Percentiles rank a stretch among this genome's conserved stretches.
These are phyloP conservation scores for Patellifolia procumbens DNA, from an alignment of 179 eudicot genomes.

Conservation along the genomic window DNA sequence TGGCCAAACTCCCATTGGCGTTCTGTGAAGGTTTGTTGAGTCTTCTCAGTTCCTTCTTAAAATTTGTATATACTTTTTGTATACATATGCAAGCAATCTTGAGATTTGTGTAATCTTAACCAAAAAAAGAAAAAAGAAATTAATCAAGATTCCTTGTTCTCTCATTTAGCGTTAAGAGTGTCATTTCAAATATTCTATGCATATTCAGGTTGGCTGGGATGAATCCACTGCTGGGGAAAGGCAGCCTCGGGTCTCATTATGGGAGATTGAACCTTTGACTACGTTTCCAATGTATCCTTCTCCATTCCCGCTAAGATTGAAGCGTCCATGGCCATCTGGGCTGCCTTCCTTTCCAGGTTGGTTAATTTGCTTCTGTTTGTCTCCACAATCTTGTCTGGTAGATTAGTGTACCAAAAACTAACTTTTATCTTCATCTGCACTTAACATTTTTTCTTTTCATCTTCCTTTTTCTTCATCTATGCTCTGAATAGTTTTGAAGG, in stretches of 20 bases:
- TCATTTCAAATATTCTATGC: not conserved
- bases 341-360: slow-evolving; percentile 39
- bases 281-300: slow-evolving; percentile 57
- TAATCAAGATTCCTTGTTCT: slow-evolving; percentile 3
- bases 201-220: slow-evolving; percentile 48
- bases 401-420: slow-evolving; percentile 5
- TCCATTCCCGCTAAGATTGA: slow-evolving; percentile 43
- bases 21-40: slow-evolving; percentile 62
- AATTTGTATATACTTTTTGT: not conserved
- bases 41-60: not conserved
- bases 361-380: slow-evolving; percentile 6
- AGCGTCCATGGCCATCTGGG: slow-evolving; percentile 51
- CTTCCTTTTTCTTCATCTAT: slow-evolving; percentile 4
- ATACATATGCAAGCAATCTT: not conserved
- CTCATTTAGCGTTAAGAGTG: not conserved
- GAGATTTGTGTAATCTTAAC: not conserved
- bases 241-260: slow-evolving; percentile 48
- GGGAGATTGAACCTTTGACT: slow-evolving; percentile 55
- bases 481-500: slow-evolving; percentile 31
- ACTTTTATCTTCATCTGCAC: not conserved
- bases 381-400: not conserved
- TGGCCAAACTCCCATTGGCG: slow-evolving; percentile 84
- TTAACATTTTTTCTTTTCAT: not conserved
- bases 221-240: slow-evolving; percentile 53
- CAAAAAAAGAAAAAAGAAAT: too few relatives aligned